Conservation (phyloP, 306 rosid species). For the Inga laurina region DNA sequence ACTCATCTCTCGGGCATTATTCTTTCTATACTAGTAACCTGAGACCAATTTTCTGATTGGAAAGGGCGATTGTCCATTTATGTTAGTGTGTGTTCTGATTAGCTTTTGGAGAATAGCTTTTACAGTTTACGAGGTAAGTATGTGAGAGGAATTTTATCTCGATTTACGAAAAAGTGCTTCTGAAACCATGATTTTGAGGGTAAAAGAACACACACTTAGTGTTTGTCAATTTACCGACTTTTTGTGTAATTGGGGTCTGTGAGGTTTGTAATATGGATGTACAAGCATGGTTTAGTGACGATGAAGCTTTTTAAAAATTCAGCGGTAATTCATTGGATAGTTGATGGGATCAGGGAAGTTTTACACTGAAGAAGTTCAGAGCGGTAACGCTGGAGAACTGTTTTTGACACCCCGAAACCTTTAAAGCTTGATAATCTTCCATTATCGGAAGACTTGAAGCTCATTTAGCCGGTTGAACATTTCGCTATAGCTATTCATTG, state of each 20-base stretch:
- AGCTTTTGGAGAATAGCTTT: too few species aligned
- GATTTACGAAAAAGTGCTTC: too few species aligned
- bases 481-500: not conserved
- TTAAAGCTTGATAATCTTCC: not conserved
- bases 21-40: not conserved
- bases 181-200: too few species aligned
- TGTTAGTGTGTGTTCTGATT: too few species aligned
- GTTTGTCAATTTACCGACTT: not conserved
- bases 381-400: not conserved
- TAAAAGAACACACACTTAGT: too few species aligned
- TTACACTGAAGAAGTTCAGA: not conserved
- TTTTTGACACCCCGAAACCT: not conserved
- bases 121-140: too few species aligned
- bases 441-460: not conserved
- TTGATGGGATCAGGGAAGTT: not conserved
- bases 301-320: not conserved
- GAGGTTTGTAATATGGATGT: not conserved
- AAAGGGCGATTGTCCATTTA: not conserved
- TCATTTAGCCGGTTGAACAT: not conserved
- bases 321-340: not conserved
- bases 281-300: not conserved
- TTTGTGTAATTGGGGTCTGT: conserved; percentile 4
- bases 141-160: too few species aligned
- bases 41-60: not conserved
- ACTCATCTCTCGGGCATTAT: conserved; percentile 61